Evolutionary conservation across 768 basidiomycete species (phyloP).

Genomic region (Hirschioporus abietinus): DNA sequence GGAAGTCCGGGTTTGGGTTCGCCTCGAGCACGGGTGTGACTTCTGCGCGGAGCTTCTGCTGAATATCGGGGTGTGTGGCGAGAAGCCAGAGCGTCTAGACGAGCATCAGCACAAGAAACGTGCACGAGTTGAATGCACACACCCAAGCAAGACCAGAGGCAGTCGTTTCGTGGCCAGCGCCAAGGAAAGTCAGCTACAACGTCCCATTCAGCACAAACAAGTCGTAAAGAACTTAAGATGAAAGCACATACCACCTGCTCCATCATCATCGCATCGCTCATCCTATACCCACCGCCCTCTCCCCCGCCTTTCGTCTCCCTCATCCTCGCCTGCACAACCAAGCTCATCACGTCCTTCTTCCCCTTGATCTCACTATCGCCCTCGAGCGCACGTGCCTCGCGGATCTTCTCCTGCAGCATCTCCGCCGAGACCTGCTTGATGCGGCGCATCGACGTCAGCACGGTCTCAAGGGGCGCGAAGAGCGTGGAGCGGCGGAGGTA

Average conservation of each 20-base stretch:
- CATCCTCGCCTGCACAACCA: slow-evolving; percentile 41
- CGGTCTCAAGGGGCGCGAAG: slow-evolving; percentile 18
- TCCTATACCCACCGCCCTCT: slow-evolving; percentile 24
- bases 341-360: slow-evolving; percentile 48
- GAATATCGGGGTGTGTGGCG: slow-evolving; percentile 43
- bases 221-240: slow-evolving; percentile 1
- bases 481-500: slow-evolving; percentile 19
- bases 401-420: slow-evolving; percentile 38
- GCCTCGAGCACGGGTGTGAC: slow-evolving; percentile 32
- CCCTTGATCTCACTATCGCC: slow-evolving; percentile 29
- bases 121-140: slow-evolving; percentile 11
- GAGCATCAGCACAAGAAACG: slow-evolving; percentile 3
- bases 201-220: too few species aligned
- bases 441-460: slow-evolving; percentile 36
- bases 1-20: slow-evolving; percentile 14
- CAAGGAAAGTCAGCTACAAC: slow-evolving; percentile 40
- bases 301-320: slow-evolving; percentile 19
- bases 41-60: slow-evolving; percentile 49
- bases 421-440: slow-evolving; percentile 34
- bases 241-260: slow-evolving; percentile 40
- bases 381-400: slow-evolving; percentile 25
- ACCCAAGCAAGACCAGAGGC: slow-evolving; percentile 47
- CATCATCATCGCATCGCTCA: slow-evolving; percentile 45
- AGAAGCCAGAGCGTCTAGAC: slow-evolving; percentile 47
- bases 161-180: slow-evolving; percentile 39